Percentiles rank a stretch among this genome's conserved stretches.
phyloP scores from a whole-genome alignment of 2,329 filamentous ascomycete genomes.

The Fusarium ramigenum region DNA sequence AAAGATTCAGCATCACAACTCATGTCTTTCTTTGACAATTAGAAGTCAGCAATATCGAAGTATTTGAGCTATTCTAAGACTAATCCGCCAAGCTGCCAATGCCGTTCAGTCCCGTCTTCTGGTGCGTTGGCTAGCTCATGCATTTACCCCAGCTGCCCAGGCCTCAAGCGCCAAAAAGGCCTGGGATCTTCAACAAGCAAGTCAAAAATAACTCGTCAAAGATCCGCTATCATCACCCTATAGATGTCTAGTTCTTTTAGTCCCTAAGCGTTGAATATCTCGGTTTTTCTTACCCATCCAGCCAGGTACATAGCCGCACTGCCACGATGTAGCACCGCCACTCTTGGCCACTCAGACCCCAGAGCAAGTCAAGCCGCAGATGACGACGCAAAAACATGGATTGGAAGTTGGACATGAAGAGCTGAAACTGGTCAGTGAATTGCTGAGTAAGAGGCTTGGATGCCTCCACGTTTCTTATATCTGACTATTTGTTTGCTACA shows the following conservation, averaged over 20 bases:
- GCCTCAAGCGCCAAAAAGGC: background rate
- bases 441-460: conserved; percentile 34
- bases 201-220: too few relatives aligned
- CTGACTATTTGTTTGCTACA: conserved; percentile 5
- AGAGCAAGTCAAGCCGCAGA: conserved; percentile 30
- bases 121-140: conserved; percentile 4
- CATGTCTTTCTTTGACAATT: background rate
- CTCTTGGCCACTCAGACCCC: conserved; percentile 10
- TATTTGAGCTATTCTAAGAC: background rate
- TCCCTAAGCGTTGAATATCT: too few relatives aligned
- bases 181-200: too few relatives aligned
- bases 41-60: fast-evolving
- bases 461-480: conserved; percentile 29
- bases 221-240: too few relatives aligned
- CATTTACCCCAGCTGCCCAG: background rate
- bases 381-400: conserved; percentile 33
- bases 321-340: conserved; percentile 35
- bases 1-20: background rate
- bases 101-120: background rate
- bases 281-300: too few relatives aligned
- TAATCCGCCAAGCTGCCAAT: conserved; percentile 11
- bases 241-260: too few relatives aligned
- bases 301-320: background rate
- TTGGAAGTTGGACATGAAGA: conserved; percentile 8
- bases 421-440: conserved; percentile 2